Base-by-base conservation (phyloP, 352 stramenopile species). In the Pythium sp. region DNA sequence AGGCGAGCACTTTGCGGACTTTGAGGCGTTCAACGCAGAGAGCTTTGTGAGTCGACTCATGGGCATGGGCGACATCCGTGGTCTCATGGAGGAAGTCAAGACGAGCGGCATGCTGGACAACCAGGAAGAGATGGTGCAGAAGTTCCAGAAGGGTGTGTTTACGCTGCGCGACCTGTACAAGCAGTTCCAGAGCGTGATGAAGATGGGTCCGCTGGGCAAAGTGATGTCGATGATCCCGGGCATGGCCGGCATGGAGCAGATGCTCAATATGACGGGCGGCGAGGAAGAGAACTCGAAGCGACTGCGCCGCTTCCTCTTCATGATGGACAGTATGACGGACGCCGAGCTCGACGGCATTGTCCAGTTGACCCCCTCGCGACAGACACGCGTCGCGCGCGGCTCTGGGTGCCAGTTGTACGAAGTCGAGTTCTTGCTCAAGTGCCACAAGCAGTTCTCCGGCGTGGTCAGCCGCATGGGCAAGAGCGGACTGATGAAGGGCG, bases 311-410 rank as follows among this genome's bases (percentile, higher is more conserved):
- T 99, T 99, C 80, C 87, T 99, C 72, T 99, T 97, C 82, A 99
- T 99, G 86, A 99, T 99, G 97, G 98, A 99, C 75, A 98, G 84
- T 68, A 99, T 99, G 98, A 98, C 93, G 5, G 91, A 98, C 67
- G 91, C 92, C 1, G 96, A 99, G 74, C 84, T 99, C 2, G 98
- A 99, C 74, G 97, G 89, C 28, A 60, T 93, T n/a, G 82, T 90
- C 34, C 73, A 80, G 60, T 70, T 96, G 4, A 82, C 82, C 14
- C 72, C 86, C 30, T 87, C 86, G 34, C 84, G 86, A 32, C 86
- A 96, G 66, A 75, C 73, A 41, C 93, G 95, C 30, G 95, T 99
- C 64, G 96, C 97, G 7, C 82, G 86, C 43, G 97, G 97, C 14
- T 97, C 93, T 6, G 97, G 97, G 30, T 96, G 84, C 47, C 82